Evolutionary conservation across 1,139 yeast genomes (phyloP).

Genomic region (Diutina mesorugosa): DNA sequence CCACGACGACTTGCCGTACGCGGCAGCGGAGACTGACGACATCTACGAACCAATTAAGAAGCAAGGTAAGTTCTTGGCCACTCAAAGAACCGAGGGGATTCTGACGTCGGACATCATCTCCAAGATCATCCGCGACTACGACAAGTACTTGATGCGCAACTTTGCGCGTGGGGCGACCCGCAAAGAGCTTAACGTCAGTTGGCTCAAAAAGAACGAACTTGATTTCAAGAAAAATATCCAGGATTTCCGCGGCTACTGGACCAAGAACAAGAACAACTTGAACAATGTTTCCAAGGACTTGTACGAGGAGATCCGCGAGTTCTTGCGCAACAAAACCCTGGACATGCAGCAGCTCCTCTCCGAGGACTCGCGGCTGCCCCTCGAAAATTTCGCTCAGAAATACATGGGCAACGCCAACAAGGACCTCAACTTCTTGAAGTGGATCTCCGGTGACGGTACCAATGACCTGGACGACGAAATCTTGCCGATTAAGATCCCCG

Average conservation of each 20-base stretch:
- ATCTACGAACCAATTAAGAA: conserved; percentile 87
- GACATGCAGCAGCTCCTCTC: conserved; percentile 15
- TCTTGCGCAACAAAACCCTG: conserved; percentile 42
- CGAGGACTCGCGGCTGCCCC: conserved; percentile 21
- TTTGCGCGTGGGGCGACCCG: conserved; percentile 96
- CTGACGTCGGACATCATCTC: conserved; percentile 95
- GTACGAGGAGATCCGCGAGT: conserved; percentile 72
- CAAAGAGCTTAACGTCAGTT: conserved; percentile 88
- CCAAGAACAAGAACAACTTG: conserved; percentile 55
- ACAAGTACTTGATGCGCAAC: conserved; percentile 90
- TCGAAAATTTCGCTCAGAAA: conserved; percentile 48
- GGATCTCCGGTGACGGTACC: neutral
- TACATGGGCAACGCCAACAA: conserved; percentile 43
- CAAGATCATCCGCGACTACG: conserved; percentile 88
- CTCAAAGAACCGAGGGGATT: conserved; percentile 94
- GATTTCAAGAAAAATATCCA: conserved; percentile 83
- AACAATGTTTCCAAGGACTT: conserved; percentile 71
- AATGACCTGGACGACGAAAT: neutral
- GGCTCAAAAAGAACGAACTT: conserved; percentile 93
- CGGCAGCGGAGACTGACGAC: conserved; percentile 76
- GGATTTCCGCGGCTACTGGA: conserved; percentile 78
- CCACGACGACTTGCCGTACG: conserved; percentile 94
- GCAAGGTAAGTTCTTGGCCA: conserved; percentile 79
- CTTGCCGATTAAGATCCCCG: conserved; percentile 2
- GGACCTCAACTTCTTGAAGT: conserved; percentile 10